A percentile compares a stretch with the other conserved stretches of the same genome.
Conservation (phyloP, 208 protist species). For the Crithidia mellificae region DNA sequence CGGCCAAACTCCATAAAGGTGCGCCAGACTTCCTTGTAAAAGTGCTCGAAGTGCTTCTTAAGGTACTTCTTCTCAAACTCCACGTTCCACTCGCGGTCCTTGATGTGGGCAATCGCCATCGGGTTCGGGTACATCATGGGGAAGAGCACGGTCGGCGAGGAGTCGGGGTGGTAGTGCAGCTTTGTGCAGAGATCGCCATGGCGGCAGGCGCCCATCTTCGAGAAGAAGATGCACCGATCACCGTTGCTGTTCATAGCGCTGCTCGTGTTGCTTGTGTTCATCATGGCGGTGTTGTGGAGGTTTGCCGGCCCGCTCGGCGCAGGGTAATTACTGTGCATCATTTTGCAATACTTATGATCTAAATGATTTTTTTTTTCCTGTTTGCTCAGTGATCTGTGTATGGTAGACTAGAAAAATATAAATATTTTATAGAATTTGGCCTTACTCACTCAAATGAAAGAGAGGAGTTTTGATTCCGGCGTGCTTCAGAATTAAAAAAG, state of each 20-base stretch:
- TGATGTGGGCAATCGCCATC: slow-evolving; percentile 56
- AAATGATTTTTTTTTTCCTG: neutral
- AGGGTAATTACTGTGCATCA: slow-evolving; percentile 11
- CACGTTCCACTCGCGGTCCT: slow-evolving; percentile 52
- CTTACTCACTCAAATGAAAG: no score
- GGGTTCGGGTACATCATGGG: slow-evolving; percentile 97
- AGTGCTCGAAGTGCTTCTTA: slow-evolving; percentile 95
- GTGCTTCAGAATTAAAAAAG: no score
- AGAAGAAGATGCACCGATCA: slow-evolving; percentile 95
- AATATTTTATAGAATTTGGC: no score
- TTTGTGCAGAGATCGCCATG: slow-evolving; percentile 97
- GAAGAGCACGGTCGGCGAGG: slow-evolving; percentile 95
- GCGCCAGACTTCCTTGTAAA: slow-evolving; percentile 97
- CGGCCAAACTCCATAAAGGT: slow-evolving; percentile 93
- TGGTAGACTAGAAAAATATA: no score
- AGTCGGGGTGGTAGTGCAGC: slow-evolving; percentile 91
- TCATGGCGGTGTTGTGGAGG: neutral
- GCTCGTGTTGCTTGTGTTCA: neutral
- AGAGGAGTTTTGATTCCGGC: no score
- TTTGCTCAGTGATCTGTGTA: no score
- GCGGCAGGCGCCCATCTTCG: slow-evolving; percentile 98
- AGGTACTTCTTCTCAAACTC: slow-evolving; percentile 88
- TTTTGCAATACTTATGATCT: neutral
- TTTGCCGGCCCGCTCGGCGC: neutral
- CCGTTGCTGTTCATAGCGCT: neutral